These are phyloP conservation scores for Glycine soja DNA, from an alignment of 306 rosid species.

Conservation along the genomic window DNA sequence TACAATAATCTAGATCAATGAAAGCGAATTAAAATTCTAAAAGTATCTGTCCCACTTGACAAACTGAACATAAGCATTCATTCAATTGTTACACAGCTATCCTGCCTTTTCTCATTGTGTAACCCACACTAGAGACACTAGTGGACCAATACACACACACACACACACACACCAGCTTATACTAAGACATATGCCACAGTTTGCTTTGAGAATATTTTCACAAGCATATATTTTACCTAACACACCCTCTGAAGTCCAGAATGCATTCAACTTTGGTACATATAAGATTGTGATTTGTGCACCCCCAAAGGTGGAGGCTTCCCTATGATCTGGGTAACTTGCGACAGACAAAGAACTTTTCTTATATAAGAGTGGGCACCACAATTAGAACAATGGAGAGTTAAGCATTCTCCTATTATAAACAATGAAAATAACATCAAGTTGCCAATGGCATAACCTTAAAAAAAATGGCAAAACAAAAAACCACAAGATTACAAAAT, in stretches of 20 bases:
- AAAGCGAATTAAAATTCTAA: constrained; percentile 7
- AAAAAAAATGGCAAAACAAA: not conserved
- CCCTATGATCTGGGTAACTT: constrained; percentile 19
- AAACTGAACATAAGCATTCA: constrained; percentile 5
- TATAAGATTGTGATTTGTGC: constrained; percentile 13
- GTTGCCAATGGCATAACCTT: not conserved
- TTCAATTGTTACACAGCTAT: constrained; percentile 20
- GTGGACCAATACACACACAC: too few relatives aligned
- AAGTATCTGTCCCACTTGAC: constrained; percentile 30
- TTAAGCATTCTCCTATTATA: constrained; percentile 12
- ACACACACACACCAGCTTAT: constrained; percentile 1
- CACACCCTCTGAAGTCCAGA: not conserved
- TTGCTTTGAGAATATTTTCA: constrained; percentile 7
- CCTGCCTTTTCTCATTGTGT: not conserved
- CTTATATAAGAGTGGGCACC: not conserved
- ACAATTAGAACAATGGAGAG: not conserved
- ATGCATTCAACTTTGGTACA: not conserved
- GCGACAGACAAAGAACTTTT: constrained; percentile 5
- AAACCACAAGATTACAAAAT: not conserved
- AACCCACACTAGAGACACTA: not conserved
- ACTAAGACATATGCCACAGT: not conserved
- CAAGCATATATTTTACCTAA: constrained; percentile 12
- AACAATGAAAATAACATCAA: not conserved
- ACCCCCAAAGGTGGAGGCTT: constrained; percentile 18
- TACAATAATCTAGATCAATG: not conserved